phyloP scores from a whole-genome alignment of 768 basidiomycete genomes.

The Kondoa malvinella region DNA sequence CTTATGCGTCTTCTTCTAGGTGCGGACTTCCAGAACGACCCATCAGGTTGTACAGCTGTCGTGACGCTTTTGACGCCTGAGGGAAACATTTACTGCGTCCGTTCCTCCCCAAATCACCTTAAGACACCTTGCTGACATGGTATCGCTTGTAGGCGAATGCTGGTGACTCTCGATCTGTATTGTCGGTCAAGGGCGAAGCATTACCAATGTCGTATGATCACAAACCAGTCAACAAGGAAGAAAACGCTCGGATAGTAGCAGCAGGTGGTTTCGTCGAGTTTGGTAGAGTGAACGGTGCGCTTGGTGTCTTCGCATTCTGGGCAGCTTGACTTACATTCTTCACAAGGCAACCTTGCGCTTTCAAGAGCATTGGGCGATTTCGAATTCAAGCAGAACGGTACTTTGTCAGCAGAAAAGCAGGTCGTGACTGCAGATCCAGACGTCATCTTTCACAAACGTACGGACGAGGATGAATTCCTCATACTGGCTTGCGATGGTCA shows the following conservation, averaged over 20 bases:
- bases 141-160: slow-evolving; percentile 61
- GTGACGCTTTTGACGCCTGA: slow-evolving; percentile 64
- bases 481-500: slow-evolving; percentile 93
- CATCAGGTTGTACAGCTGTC: slow-evolving; percentile 92
- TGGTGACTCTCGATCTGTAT: slow-evolving; percentile 82
- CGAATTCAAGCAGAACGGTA: slow-evolving; percentile 89
- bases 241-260: slow-evolving; percentile 64
- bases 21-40: slow-evolving; percentile 69
- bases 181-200: slow-evolving; percentile 66
- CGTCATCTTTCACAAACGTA: slow-evolving; percentile 59
- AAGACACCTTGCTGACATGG: neutral
- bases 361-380: slow-evolving; percentile 94
- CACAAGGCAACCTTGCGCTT: slow-evolving; percentile 74
- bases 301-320: slow-evolving; percentile 20
- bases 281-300: slow-evolving; percentile 81
- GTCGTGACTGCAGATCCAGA: slow-evolving; percentile 93
- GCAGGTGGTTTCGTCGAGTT: slow-evolving; percentile 95
- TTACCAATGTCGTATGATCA: slow-evolving; percentile 86
- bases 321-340: neutral
- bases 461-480: slow-evolving; percentile 84
- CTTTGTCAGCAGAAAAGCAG: slow-evolving; percentile 66
- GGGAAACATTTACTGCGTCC: slow-evolving; percentile 38
- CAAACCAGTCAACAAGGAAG: slow-evolving; percentile 77
- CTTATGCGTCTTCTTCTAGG: slow-evolving; percentile 36
- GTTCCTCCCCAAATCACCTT: slow-evolving; percentile 1